Conservation (phyloP, 73 alveolate genomes). For the Tetrahymena elliotti region DNA sequence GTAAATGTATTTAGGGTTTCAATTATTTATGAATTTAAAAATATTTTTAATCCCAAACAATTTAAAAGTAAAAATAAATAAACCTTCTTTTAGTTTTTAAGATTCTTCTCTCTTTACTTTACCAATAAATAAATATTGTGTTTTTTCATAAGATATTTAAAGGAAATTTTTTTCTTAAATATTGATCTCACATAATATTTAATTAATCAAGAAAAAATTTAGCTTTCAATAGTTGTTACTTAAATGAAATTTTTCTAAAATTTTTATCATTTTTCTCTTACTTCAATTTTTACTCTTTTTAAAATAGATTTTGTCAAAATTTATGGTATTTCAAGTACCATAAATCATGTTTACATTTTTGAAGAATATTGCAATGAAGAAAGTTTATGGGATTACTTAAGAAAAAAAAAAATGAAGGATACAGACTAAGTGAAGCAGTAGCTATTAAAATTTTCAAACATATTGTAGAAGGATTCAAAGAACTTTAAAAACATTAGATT, state of each 20-base stretch:
- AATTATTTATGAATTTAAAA: not conserved
- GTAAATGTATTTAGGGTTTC: not conserved
- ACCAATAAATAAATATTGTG: too few relatives aligned
- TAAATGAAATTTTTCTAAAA: too few relatives aligned
- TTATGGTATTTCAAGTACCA: constrained; percentile 37
- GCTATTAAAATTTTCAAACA: constrained; percentile 5
- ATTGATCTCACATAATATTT: too few relatives aligned
- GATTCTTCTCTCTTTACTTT: too few relatives aligned
- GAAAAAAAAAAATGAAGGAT: constrained; percentile 12
- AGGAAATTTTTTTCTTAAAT: too few relatives aligned
- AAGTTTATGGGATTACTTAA: constrained; percentile 7
- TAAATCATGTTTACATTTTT: constrained; percentile 21
- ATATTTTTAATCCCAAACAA: too few relatives aligned
- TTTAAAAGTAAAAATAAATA: too few relatives aligned
- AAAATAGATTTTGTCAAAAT: constrained; percentile 14
- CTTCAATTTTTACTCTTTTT: not conserved
- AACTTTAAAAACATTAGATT: not conserved
- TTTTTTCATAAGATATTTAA: too few relatives aligned
- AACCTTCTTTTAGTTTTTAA: not conserved
- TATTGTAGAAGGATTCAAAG: constrained; percentile 11
- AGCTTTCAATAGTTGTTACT: too few relatives aligned
- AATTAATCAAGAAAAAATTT: too few relatives aligned
- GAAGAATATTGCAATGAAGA: constrained; percentile 37
- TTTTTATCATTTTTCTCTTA: too few relatives aligned
- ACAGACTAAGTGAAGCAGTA: not conserved